Conservation (phyloP, 2,329 filamentous ascomycete genomes). For the Ramularia endophylla region DNA sequence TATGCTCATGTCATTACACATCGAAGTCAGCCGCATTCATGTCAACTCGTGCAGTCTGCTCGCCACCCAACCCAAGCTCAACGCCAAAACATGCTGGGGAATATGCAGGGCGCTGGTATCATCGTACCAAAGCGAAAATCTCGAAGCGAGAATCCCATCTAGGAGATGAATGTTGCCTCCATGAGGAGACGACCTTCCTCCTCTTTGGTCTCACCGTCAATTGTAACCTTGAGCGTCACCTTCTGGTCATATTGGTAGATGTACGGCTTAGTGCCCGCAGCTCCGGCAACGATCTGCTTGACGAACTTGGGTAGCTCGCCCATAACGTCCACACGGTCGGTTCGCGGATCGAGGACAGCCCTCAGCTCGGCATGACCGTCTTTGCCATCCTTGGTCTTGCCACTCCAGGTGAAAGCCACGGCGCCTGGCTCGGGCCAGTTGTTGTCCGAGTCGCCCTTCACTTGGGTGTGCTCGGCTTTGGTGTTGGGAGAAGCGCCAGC, state of each 20-base stretch:
- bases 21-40: constrained; percentile 6
- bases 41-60: background rate
- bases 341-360: constrained; percentile 59
- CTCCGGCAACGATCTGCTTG: constrained; percentile 84
- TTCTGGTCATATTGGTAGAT: constrained; percentile 88
- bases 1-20: constrained; percentile 45
- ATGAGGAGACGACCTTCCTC: constrained; percentile 77
- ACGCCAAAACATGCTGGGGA: no score
- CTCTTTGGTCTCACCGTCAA: constrained; percentile 69
- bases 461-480: constrained; percentile 62
- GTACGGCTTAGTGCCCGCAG: constrained; percentile 90
- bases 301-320: constrained; percentile 92
- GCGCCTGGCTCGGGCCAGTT: constrained; percentile 83
- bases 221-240: constrained; percentile 73
- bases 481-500: constrained; percentile 61
- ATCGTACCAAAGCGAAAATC: constrained; percentile 62
- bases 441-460: constrained; percentile 67
- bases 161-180: constrained; percentile 96
- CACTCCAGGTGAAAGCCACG: constrained; percentile 71
- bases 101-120: no score
- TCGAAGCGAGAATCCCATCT: constrained; percentile 42
- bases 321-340: constrained; percentile 92
- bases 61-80: no score
- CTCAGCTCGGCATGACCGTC: constrained; percentile 63
- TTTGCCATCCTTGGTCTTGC: constrained; percentile 71